A percentile compares a stretch with the other conserved stretches of the same genome.
Conservation (phyloP, 495 filamentous ascomycete species). For the Hypomontagnella monticulosa region DNA sequence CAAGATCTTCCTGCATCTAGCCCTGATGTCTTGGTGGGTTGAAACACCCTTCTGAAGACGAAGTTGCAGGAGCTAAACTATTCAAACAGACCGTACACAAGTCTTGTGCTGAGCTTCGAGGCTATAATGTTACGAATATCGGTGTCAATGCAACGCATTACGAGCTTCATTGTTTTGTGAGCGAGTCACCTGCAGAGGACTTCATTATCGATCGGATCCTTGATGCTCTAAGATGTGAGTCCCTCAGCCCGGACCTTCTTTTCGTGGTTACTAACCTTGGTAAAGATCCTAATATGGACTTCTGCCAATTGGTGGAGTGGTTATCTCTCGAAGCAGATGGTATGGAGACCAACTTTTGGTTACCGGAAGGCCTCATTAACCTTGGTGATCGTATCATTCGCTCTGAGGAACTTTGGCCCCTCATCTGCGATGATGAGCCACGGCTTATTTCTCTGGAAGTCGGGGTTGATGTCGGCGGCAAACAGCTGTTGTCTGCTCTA, state of each 20-base stretch:
- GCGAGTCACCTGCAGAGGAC: slow-evolving; percentile 9
- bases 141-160: slow-evolving; percentile 6
- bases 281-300: neutral
- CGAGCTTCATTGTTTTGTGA: slow-evolving; percentile 9
- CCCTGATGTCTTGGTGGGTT: slow-evolving; percentile 11
- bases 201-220: slow-evolving; percentile 1
- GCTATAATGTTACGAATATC: slow-evolving; percentile 17
- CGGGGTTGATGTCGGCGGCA: slow-evolving; percentile 5
- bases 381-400: slow-evolving; percentile 6
- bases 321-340: slow-evolving; percentile 18
- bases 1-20: slow-evolving; percentile 15
- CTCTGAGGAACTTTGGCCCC: neutral
- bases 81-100: slow-evolving; percentile 15
- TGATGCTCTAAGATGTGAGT: slow-evolving; percentile 6
- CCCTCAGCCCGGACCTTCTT: neutral
- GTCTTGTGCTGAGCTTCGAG: slow-evolving; percentile 18
- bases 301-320: slow-evolving; percentile 4
- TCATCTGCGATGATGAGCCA: slow-evolving; percentile 2
- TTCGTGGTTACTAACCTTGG: neutral
- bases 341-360: slow-evolving; percentile 11
- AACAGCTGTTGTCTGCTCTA: slow-evolving; percentile 7
- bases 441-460: slow-evolving; percentile 7
- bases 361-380: neutral
- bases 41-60: neutral
- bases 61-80: neutral